Conservation (phyloP, 2,329 filamentous ascomycete species). For the Epichloe aotearoae region DNA sequence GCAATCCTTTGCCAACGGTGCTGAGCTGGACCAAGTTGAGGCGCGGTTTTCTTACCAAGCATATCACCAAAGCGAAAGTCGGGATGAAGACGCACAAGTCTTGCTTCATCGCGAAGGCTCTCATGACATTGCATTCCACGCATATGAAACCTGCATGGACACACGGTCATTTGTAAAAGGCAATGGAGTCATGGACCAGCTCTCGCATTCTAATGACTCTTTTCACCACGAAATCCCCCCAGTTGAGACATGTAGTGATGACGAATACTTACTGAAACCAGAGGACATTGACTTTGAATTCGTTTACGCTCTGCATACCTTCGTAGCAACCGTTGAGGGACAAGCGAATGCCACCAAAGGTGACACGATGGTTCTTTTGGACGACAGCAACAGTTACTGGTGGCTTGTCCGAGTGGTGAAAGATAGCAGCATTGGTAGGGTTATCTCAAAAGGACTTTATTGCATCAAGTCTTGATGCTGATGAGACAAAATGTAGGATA, state of each 20-base stretch:
- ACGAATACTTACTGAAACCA: constrained; percentile 78
- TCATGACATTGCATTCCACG: background rate
- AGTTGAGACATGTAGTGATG: constrained; percentile 60
- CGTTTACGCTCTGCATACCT: constrained; percentile 95
- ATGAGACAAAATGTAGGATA: constrained; percentile 50
- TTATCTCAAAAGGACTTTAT: background rate
- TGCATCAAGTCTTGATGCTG: background rate
- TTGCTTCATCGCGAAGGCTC: background rate
- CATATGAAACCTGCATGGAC: background rate
- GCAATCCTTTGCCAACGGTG: background rate
- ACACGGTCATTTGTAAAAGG: background rate
- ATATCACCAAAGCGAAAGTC: background rate
- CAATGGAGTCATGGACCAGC: background rate
- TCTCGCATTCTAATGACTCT: constrained; percentile 14
- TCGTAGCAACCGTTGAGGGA: constrained; percentile 93
- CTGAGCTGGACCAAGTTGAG: background rate
- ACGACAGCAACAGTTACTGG: constrained; percentile 99
- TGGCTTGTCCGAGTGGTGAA: constrained; percentile 97
- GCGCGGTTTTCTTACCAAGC: background rate
- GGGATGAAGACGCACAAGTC: background rate
- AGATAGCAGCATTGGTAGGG: constrained; percentile 76
- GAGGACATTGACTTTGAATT: constrained; percentile 99
- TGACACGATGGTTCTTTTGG: constrained; percentile 94
- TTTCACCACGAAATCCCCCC: constrained; percentile 37
- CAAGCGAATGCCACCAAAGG: constrained; percentile 98